phyloP scores from a whole-genome alignment of 108 stramenopile genomes.

The Nitzschia sp. region DNA sequence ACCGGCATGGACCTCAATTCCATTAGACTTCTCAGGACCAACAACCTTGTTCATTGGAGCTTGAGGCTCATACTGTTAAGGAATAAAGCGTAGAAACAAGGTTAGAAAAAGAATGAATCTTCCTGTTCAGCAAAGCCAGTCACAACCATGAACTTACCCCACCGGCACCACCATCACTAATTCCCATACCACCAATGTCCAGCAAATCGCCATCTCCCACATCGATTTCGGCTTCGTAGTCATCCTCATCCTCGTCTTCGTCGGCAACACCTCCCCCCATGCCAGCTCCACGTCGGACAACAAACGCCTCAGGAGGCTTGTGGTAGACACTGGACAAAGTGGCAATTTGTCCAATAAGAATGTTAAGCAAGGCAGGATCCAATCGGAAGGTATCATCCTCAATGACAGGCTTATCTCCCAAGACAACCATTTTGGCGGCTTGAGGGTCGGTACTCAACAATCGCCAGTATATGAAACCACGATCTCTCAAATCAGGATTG shows the following conservation, averaged over 20 bases:
- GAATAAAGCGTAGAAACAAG: not conserved
- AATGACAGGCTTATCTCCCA: conserved; percentile 98
- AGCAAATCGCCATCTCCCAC: conserved; percentile 68
- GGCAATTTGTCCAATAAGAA: conserved; percentile 91
- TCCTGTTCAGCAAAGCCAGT: not conserved
- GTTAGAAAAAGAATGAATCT: not conserved
- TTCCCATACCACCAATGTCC: conserved; percentile 81
- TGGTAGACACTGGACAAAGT: conserved; percentile 95
- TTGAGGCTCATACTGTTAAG: conserved; percentile 42
- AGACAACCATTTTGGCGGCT: conserved; percentile 96
- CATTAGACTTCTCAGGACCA: conserved; percentile 79
- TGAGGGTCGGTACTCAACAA: conserved; percentile 95
- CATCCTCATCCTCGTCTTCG: conserved; percentile 75
- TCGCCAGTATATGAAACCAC: conserved; percentile 99
- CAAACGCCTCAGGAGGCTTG: conserved; percentile 99
- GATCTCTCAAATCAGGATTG: conserved; percentile 98
- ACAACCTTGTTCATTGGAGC: conserved; percentile 74
- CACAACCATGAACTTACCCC: conserved; percentile 15
- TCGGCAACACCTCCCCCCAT: conserved; percentile 54
- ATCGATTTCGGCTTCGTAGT: conserved; percentile 66
- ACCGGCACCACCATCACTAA: conserved; percentile 39
- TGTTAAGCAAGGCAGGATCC: conserved; percentile 90
- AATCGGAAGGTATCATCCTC: conserved; percentile 96
- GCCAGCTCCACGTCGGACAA: conserved; percentile 77
- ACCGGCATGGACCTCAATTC: conserved; percentile 80